A percentile compares a stretch with the other conserved stretches of the same genome.
These are phyloP conservation scores for Cercophora sp. DNA, from an alignment of 495 filamentous ascomycete species.

Conservation along the genomic window DNA sequence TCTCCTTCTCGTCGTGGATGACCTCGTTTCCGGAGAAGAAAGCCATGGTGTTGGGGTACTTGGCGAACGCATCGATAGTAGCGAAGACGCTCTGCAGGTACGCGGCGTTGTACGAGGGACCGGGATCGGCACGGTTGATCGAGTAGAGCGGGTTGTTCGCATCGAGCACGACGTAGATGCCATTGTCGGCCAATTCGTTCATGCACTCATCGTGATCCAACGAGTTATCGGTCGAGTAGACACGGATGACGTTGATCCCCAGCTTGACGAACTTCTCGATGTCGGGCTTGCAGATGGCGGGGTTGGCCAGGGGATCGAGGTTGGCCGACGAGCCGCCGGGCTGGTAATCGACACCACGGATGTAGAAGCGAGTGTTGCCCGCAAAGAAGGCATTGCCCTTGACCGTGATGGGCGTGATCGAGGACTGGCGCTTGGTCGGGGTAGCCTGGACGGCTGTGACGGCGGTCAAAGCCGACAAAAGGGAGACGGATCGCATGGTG, in stretches of 20 bases:
- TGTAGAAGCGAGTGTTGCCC: slow-evolving; percentile 80
- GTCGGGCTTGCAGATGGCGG: slow-evolving; percentile 71
- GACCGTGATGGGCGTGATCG: slow-evolving; percentile 37
- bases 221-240: slow-evolving; percentile 93
- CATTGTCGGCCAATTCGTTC: slow-evolving; percentile 72
- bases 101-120: slow-evolving; percentile 78
- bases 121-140: slow-evolving; percentile 48
- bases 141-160: slow-evolving; percentile 47
- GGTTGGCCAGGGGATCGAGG: slow-evolving; percentile 82
- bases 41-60: slow-evolving; percentile 85
- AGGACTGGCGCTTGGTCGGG: slow-evolving; percentile 51
- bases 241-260: slow-evolving; percentile 86
- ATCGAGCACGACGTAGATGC: slow-evolving; percentile 91
- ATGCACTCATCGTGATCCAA: slow-evolving; percentile 81
- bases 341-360: slow-evolving; percentile 95
- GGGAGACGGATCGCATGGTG: slow-evolving; percentile 53
- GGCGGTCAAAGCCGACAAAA: slow-evolving; percentile 51
- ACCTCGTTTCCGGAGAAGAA: slow-evolving; percentile 99
- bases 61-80: slow-evolving; percentile 83
- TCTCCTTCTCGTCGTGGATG: slow-evolving; percentile 76
- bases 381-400: slow-evolving; percentile 74
- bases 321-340: slow-evolving; percentile 67
- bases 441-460: slow-evolving; percentile 51
- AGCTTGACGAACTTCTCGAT: slow-evolving; percentile 80
- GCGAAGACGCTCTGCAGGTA: slow-evolving; percentile 95